These are phyloP conservation scores for Sporothrix mexicana DNA, from an alignment of 2,329 filamentous ascomycete genomes.

Conservation along the genomic window DNA sequence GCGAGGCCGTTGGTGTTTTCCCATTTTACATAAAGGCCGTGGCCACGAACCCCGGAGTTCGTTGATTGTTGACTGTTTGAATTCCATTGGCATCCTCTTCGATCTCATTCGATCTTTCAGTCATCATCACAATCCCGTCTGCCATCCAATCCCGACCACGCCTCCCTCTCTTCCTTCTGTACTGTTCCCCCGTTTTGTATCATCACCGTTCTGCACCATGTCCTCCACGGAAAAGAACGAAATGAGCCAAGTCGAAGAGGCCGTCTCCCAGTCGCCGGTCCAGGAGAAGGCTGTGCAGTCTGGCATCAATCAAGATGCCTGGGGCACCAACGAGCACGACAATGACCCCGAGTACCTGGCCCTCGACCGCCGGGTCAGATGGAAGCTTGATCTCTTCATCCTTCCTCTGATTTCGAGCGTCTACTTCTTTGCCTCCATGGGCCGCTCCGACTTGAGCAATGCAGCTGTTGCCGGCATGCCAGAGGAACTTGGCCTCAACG, in stretches of 20 bases:
- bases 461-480: constrained; percentile 35
- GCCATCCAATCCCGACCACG: neutral
- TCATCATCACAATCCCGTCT: constrained; percentile 3
- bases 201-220: neutral
- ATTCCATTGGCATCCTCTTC: neutral
- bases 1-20: constrained; percentile 14
- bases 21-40: constrained; percentile 14
- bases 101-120: neutral
- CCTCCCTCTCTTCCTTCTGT: neutral
- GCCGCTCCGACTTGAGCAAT: constrained; percentile 32
- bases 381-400: constrained; percentile 21
- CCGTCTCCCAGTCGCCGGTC: neutral
- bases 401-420: constrained; percentile 25
- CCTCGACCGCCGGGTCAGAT: constrained; percentile 2
- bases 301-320: neutral
- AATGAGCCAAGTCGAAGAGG: neutral
- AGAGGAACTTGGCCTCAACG: constrained; percentile 30
- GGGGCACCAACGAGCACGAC: too few relatives aligned
- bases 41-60: neutral
- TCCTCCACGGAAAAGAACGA: constrained; percentile 9
- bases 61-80: neutral
- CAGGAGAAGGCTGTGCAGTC: neutral
- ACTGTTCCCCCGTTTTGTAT: neutral
- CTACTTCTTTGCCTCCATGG: constrained; percentile 28
- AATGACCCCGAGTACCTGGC: neutral